These are phyloP conservation scores for Tetrahymena elliotti DNA, from an alignment of 73 alveolate genomes.

Conservation along the genomic window DNA sequence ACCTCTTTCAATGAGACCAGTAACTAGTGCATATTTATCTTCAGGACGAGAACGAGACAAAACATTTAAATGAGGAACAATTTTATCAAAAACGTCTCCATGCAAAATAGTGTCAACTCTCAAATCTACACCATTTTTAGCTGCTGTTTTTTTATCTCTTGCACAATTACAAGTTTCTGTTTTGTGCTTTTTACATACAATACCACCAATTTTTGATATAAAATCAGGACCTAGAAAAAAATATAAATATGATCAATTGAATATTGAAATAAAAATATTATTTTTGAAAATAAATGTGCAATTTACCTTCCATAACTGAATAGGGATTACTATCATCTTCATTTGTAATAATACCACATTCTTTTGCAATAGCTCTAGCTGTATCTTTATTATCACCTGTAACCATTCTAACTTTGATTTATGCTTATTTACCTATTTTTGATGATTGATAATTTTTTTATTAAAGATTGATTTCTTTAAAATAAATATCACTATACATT, in stretches of 20 bases:
- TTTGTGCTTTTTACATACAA: conserved; percentile 63
- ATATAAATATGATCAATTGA: not conserved
- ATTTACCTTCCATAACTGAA: not conserved
- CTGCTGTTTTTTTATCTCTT: conserved; percentile 19
- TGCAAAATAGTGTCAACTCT: conserved; percentile 67
- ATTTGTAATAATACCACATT: conserved; percentile 49
- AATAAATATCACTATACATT: conserved; percentile 21
- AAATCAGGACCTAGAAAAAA: conserved; percentile 44
- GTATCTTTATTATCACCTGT: conserved; percentile 88
- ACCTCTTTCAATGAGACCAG: conserved; percentile 75
- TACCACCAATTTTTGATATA: conserved; percentile 71
- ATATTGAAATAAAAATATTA: not conserved
- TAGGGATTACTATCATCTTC: conserved; percentile 4
- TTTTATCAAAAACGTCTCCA: conserved; percentile 45
- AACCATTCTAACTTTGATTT: conserved; percentile 85
- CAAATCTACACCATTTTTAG: conserved; percentile 1
- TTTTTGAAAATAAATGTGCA: not conserved
- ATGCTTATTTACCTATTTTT: conserved; percentile 50
- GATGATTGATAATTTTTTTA: not conserved
- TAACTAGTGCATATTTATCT: conserved; percentile 79
- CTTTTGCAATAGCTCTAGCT: conserved; percentile 87
- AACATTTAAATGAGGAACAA: conserved; percentile 53
- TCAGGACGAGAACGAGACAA: conserved; percentile 86
- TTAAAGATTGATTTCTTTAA: not conserved
- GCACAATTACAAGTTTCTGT: conserved; percentile 39